These are phyloP conservation scores for Zalaria obscura DNA, from an alignment of 2,329 filamentous ascomycete species.

Conservation along the genomic window DNA sequence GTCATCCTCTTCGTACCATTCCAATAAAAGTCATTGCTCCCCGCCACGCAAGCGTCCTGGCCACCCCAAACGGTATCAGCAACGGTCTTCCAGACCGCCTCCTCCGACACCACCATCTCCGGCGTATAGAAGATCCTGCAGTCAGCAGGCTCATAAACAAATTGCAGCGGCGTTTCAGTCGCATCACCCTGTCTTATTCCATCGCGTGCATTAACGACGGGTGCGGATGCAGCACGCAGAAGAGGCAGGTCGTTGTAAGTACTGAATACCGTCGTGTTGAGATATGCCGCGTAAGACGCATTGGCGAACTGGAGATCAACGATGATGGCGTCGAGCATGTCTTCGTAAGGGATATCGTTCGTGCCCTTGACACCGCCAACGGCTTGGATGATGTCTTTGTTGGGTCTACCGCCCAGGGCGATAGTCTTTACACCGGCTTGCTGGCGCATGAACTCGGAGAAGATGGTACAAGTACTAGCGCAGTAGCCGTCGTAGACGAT, in stretches of 20 bases:
- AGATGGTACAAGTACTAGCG: conserved; percentile 31
- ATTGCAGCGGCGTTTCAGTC: conserved; percentile 32
- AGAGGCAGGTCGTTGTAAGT: conserved; percentile 14
- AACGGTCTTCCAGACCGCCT: conserved; percentile 31
- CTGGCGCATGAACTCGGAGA: conserved; percentile 29
- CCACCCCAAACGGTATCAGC: conserved; percentile 18
- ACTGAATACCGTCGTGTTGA: conserved; percentile 13
- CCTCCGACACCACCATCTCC: conserved; percentile 33
- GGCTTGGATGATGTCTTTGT: conserved; percentile 27
- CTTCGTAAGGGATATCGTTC: conserved; percentile 13
- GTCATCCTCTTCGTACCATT: neutral
- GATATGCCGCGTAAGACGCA: conserved; percentile 3
- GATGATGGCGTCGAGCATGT: conserved; percentile 10
- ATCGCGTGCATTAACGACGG: conserved; percentile 16
- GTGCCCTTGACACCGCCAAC: conserved; percentile 31
- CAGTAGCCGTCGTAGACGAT: conserved; percentile 33
- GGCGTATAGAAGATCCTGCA: conserved; percentile 39
- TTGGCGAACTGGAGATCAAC: conserved; percentile 10
- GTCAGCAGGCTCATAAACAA: conserved; percentile 32
- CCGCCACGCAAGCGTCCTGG: conserved; percentile 16
- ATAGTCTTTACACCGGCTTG: conserved; percentile 29
- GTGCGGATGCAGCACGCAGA: conserved; percentile 9
- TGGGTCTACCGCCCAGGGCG: conserved; percentile 27
- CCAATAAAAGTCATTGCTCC: conserved; percentile 8
- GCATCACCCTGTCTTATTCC: conserved; percentile 18